Base-by-base conservation (phyloP, 345 rosid genomes). In the Acer yangbiense region DNA sequence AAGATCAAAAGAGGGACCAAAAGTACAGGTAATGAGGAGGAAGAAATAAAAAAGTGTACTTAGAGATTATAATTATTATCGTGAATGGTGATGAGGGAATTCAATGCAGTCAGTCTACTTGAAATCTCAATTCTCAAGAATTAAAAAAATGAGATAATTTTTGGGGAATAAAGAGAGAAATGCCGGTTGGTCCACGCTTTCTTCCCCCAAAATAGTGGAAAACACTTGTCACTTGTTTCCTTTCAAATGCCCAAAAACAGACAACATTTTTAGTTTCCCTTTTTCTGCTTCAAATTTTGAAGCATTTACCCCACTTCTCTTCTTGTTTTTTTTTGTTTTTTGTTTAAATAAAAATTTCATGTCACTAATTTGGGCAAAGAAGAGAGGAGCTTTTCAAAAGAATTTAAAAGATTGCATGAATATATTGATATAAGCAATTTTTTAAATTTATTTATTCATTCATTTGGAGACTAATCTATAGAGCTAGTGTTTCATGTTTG, bases 121-220 rank as follows among this genome's bases (percentile, higher is more conserved):
- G 18, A 50, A 50, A 50, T 50, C 4, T 50, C 16, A 50, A 50
- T 4, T 50, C 55, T 13, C 58, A 54, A 54, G n/a, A 54, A 50
- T 12, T 12, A 12, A 50, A 13, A 12, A 0, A 16, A 54, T 5
- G 7, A 16, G n/a, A 16, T 43, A 43, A 43, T 43, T 43, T 43
- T 16, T 14, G 58, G n/a, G 58, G 58, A 54, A 43, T 43, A 43
- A 54, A 54, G 58, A 4, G 58, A 16, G 58, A 54, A 54, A 16
- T 54, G 58, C 4, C 58, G 58, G 58, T 54, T 54, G 58, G 62
- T 32, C 13, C 35, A 21, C 55, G 29, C 46, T 48, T 52, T 43
- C 64, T 50, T 25, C 29, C 55, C 71, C 80, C 76, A 20, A 64
- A 77, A 71, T 63, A 20, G 14, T 61, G 80, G 65, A 71, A 71